Evolutionary conservation across 306 rosid species (phyloP), one percentile per base, ranked within the genome.

Genomic region (Fragaria iinumae): DNA sequence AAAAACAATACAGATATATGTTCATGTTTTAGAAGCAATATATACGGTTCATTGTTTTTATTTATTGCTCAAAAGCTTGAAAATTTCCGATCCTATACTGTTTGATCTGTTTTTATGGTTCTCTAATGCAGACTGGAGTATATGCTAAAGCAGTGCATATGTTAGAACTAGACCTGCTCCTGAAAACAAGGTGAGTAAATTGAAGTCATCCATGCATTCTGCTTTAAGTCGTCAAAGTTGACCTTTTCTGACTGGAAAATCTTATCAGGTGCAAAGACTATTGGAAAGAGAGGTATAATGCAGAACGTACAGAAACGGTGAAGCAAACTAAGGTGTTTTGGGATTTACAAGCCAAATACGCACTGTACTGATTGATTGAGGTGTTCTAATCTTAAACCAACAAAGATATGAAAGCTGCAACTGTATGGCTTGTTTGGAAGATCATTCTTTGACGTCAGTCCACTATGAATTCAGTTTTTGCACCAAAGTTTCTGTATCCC

Each of bases 291-390:
- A 94, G 97, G 80, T 72, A 85, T 55, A 73, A 71, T 34, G 82
- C 48, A 0, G 97, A 92, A 74, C 84, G 91, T 23, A 84, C 44
- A n/a, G 79, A 79, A 64, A 67, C 18, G 11, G 3, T 90, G 91
- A 87, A 87, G 77, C 95, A 94, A 82, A 72, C 91, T 18, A 94
- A 86, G 85, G 93, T 83, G 38, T 84, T 55, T 77, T 91, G 97
- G 98, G 86, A 90, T 80, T 39, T 66, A 57, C 94, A 91, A 84
- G 80, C 93, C 72, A 74, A 81, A 57, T 85, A 78, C 63, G 74
- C 91, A 32, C 38, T 87, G 49, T 83, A 76, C 73, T 82, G 65
- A 65, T 69, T 9, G 55, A 65, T 66, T 9, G 17, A 21, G 68
- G 45, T 47, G 55, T 21, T 45, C 52, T 18, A 36, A 72, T 72